Base-by-base conservation (phyloP, 768 basidiomycete species). In the Suillus occidentalis region DNA sequence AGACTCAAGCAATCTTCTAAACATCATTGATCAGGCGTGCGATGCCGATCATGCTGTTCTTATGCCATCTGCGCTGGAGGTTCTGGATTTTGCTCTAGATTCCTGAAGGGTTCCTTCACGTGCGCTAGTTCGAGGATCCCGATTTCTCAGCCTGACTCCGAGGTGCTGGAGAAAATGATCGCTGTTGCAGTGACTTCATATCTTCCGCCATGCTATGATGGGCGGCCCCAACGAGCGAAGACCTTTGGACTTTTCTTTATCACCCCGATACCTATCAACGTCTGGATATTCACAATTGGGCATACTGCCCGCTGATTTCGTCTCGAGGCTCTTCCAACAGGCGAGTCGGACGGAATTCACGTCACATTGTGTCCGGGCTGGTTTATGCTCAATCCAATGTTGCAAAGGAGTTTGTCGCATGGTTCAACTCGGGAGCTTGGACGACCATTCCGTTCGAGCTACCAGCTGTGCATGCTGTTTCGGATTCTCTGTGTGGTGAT, bases 81-180 rank as follows among this genome's bases (percentile, higher is more conserved):
- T 71, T n/a, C 67, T 84, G 43, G 71, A 87, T 16, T 65, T 66
- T 16, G 74, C 79, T 6, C 65, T 85, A 16, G 72, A 70, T 36
- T 36, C 16, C 68, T 82, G 28, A 66, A 71, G 20, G 65, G 71
- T 39, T 59, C 39, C 25, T 59, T 40, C 39, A 59, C 25, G 10
- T 40, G 25, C 3, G 25, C 39, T 40, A 40, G 45, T 25, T 60
- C 61, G 9, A 62, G 62, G 5, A 53, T 75, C 22, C 72, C 80
- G 45, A 66, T 83, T 2, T 74, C 77, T 6, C 75, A 74, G 13
- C 77, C 78, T 12, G 68, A 73, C n/a, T 81, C 78, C 20, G 9
- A 62, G 1, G 65, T 77, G 2, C 75, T 88, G 0, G 85, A 89
- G 49, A 76, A 81, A 10, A 72, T 89, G 65, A 77, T 89, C 25